These are phyloP conservation scores for Aspergillus pseudonomiae DNA, from an alignment of 2,329 filamentous ascomycete genomes.

Conservation along the genomic window DNA sequence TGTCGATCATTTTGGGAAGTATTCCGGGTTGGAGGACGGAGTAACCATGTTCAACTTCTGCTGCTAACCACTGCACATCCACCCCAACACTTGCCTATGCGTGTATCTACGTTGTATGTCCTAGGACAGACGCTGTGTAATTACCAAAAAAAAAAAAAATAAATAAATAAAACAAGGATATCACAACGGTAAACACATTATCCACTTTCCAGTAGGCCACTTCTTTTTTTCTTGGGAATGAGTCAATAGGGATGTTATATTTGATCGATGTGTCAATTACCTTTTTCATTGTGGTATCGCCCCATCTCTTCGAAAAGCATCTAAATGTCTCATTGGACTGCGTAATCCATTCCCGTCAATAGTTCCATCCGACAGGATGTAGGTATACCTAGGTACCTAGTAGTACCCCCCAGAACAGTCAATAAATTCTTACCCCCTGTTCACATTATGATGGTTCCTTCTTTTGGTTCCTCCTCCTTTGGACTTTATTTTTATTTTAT, in stretches of 20 bases:
- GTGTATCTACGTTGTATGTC: too few species aligned
- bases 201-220: not conserved
- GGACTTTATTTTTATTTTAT: not conserved
- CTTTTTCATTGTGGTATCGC: not conserved
- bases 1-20: conserved; percentile 17
- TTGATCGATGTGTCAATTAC: not conserved
- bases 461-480: conserved; percentile 1
- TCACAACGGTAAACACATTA: not conserved
- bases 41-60: not conserved
- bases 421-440: conserved; percentile 9
- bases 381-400: not conserved
- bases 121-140: too few species aligned
- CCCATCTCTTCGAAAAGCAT: not conserved
- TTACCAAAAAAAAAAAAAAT: too few species aligned
- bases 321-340: conserved; percentile 20
- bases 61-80: not conserved
- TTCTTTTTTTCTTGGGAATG: not conserved
- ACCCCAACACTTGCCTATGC: too few species aligned
- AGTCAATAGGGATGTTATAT: not conserved
- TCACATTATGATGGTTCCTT: conserved; percentile 15
- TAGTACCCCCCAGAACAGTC: not conserved
- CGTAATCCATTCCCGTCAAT: conserved; percentile 20
- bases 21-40: not conserved
- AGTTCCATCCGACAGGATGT: conserved; percentile 9
- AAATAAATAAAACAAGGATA: not conserved